Evolutionary conservation across 208 protist genomes (phyloP).

Genomic region (Leishmania tarentolae): DNA sequence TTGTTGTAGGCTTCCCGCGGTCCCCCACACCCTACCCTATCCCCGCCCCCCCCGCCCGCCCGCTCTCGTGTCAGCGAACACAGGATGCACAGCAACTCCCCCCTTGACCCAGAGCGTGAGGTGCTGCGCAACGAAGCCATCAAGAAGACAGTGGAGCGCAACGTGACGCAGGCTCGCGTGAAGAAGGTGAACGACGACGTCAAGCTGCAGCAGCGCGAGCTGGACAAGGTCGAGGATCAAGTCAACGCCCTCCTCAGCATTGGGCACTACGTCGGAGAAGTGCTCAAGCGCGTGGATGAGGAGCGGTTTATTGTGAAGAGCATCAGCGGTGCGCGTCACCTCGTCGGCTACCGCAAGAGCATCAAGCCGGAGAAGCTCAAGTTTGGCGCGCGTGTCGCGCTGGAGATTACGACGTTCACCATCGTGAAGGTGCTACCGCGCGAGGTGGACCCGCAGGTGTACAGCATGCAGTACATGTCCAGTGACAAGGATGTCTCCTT

Average conservation of each 20-base stretch:
- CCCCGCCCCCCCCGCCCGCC: background rate
- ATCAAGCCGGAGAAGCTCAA: constrained; percentile 95
- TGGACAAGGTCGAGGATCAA: constrained; percentile 97
- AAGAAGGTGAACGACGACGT: constrained; percentile 45
- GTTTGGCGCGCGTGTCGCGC: constrained; percentile 96
- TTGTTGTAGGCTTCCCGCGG: background rate
- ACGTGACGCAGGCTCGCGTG: constrained; percentile 61
- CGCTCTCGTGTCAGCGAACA: background rate
- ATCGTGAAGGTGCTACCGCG: constrained; percentile 99
- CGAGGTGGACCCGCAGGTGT: constrained; percentile 99
- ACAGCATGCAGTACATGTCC: constrained; percentile 98
- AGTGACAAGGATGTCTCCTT: constrained; percentile 95
- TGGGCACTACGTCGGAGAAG: constrained; percentile 99
- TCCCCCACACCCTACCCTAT: background rate
- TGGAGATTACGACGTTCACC: constrained; percentile 99
- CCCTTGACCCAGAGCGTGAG: constrained; percentile 66
- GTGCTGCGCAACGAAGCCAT: constrained; percentile 55
- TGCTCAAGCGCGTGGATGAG: constrained; percentile 95
- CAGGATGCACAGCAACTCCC: constrained; percentile 58
- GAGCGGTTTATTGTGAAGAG: constrained; percentile 99
- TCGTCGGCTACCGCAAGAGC: constrained; percentile 97
- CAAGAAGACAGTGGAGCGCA: constrained; percentile 57
- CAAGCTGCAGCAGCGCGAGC: constrained; percentile 83
- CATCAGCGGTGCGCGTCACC: constrained; percentile 98
- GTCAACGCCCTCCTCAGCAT: constrained; percentile 98